Evolutionary conservation across 371 early-diverging fungal genomes (phyloP), one percentile per base, ranked within the genome.

Genomic region (Mortierella sp.): DNA sequence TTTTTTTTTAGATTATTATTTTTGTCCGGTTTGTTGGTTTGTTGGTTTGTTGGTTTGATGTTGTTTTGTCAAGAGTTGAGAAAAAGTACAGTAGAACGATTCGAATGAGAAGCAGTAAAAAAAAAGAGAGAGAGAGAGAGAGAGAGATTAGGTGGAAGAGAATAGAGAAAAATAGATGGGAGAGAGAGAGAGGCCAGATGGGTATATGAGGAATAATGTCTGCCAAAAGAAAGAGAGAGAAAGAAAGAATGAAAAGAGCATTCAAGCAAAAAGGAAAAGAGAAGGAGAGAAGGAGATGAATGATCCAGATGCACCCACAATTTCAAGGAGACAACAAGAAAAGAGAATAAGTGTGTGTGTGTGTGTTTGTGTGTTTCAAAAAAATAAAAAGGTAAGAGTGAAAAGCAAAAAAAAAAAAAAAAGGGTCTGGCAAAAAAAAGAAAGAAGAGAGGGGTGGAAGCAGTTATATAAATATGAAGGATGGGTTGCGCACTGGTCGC

Each of bases 391-490:
- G 9, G 9, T 9, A 37, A 37, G 37, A 37, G 37, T 5, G 37
- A 37, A 37, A 37, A 37, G 37, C 3, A 37, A 37, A 9, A 9
- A 37, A 9, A 37, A 37, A 26, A 26, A 26, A 37, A 16, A 51
- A 5, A 12, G 50, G 62, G 50, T 50, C 30, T 29, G 62, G 50
- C 18, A 28, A 30, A 7, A 51, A 62, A 3, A 18, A 70, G 43
- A 43, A 55, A 52, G 44, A 57, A 25, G 43, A 60, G 48, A 57
- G 45, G 51, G 57, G 37, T n/a, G n/a, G n/a, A n/a, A n/a, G n/a
- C n/a, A n/a, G n/a, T n/a, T n/a, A n/a, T n/a, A n/a, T n/a, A n/a
- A n/a, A n/a, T n/a, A n/a, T n/a, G n/a, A n/a, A n/a, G n/a, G n/a
- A n/a, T n/a, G n/a, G n/a, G n/a, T n/a, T n/a, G n/a, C n/a, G n/a